A percentile compares a stretch with the other conserved stretches of the same genome.
Conservation (phyloP, 148 eudicot genomes). For the Mesembryanthemum crystallinum region DNA sequence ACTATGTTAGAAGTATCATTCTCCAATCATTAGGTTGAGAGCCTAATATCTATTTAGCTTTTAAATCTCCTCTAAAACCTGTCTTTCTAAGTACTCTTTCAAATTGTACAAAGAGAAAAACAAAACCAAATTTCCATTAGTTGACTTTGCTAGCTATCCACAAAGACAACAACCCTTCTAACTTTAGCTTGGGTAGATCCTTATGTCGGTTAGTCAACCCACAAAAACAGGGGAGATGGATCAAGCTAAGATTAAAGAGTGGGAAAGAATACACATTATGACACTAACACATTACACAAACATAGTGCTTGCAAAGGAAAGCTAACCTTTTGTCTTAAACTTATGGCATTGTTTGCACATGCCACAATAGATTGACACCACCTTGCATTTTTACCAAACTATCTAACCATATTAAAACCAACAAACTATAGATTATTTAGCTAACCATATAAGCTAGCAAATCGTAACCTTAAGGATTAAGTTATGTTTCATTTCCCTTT, state of each 20-base stretch:
- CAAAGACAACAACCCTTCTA: background rate
- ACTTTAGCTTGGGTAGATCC: slow-evolving; percentile 1
- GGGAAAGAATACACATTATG: background rate
- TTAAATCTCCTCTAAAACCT: no score
- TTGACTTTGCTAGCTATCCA: slow-evolving; percentile 15
- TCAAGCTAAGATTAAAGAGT: background rate
- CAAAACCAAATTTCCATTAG: background rate
- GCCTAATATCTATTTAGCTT: no score
- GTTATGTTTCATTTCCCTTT: background rate
- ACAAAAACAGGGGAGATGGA: slow-evolving; percentile 3
- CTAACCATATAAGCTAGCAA: background rate
- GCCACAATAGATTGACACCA: background rate
- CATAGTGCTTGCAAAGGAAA: slow-evolving; percentile 22
- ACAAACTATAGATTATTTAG: no score
- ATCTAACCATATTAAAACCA: background rate
- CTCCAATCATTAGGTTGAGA: no score
- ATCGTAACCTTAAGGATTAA: slow-evolving; percentile 32
- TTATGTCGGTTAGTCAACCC: slow-evolving; percentile 24
- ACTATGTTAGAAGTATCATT: no score
- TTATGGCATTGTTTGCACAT: slow-evolving; percentile 24
- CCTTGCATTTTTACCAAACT: background rate
- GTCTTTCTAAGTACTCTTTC: no score
- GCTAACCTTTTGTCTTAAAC: slow-evolving; percentile 25
- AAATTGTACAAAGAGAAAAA: no score
- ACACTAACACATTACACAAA: no score